phyloP scores from a whole-genome alignment of 1,139 yeast species.

The Yamadazyma jaroonii region DNA sequence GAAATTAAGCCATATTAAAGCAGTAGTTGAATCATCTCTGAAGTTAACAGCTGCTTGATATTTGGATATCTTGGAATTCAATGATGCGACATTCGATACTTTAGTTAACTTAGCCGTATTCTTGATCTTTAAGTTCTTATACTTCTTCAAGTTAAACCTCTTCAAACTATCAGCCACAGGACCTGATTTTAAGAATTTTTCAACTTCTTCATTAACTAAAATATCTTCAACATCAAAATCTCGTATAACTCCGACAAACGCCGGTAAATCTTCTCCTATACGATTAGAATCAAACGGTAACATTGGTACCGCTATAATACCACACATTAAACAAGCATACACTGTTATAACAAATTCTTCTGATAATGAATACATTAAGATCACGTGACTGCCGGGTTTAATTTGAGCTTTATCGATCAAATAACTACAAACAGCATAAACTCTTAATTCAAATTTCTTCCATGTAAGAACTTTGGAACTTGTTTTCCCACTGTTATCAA shows the following conservation, averaged over 20 bases:
- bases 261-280: constrained; percentile 72
- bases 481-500: constrained; percentile 53
- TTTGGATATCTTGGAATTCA: constrained; percentile 42
- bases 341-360: constrained; percentile 85
- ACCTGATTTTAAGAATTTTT: constrained; percentile 66
- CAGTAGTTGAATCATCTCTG: constrained; percentile 43
- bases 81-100: constrained; percentile 47
- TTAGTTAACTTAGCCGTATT: constrained; percentile 69
- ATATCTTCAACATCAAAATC: constrained; percentile 73
- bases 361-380: constrained; percentile 81
- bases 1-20: constrained; percentile 65
- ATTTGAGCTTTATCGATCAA: constrained; percentile 50
- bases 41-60: constrained; percentile 44
- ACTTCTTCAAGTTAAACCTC: constrained; percentile 40
- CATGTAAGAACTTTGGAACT: constrained; percentile 63
- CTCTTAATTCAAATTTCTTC: constrained; percentile 77
- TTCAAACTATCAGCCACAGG: constrained; percentile 64
- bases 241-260: constrained; percentile 60
- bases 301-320: constrained; percentile 78
- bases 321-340: constrained; percentile 82
- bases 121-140: constrained; percentile 52
- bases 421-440: constrained; percentile 69
- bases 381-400: constrained; percentile 66
- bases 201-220: constrained; percentile 77
- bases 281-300: constrained; percentile 70